phyloP scores from a whole-genome alignment of 192 early-diverging fungal genomes.

The Martensiomyces pterosporus region DNA sequence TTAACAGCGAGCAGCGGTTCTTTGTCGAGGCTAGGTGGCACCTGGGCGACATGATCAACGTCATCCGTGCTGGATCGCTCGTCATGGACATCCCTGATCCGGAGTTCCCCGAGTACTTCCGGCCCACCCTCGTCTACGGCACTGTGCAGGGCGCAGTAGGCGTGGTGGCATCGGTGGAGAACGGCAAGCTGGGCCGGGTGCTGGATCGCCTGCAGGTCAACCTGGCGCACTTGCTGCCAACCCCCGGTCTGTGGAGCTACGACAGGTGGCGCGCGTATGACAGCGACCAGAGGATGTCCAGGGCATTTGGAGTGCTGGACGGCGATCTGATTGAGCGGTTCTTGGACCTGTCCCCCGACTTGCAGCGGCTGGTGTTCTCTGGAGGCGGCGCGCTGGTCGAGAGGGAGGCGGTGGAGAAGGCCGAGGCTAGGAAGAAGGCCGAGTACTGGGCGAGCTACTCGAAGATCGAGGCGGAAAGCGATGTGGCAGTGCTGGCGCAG shows the following conservation, averaged over 20 bases:
- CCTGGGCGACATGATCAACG: constrained; percentile 78
- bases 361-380: constrained; percentile 32
- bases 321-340: constrained; percentile 90
- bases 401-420: background rate
- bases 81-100: constrained; percentile 65
- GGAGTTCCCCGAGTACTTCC: constrained; percentile 48
- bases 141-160: constrained; percentile 82
- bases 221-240: constrained; percentile 52
- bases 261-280: constrained; percentile 62
- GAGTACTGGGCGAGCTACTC: constrained; percentile 27
- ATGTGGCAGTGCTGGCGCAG: constrained; percentile 15
- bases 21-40: constrained; percentile 66
- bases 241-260: constrained; percentile 62
- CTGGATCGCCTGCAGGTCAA: constrained; percentile 64
- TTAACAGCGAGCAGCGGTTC: constrained; percentile 34
- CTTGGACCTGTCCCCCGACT: constrained; percentile 60
- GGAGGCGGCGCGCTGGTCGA: constrained; percentile 12
- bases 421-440: constrained; percentile 14
- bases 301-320: constrained; percentile 68
- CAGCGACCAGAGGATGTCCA: constrained; percentile 48
- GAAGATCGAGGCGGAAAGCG: constrained; percentile 26
- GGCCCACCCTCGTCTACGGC: constrained; percentile 62
- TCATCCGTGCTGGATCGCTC: constrained; percentile 73
- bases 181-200: constrained; percentile 52
- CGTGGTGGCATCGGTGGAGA: constrained; percentile 63